Conservation (phyloP, 140 eudicot species). For the Ambrosia hybrid region DNA sequence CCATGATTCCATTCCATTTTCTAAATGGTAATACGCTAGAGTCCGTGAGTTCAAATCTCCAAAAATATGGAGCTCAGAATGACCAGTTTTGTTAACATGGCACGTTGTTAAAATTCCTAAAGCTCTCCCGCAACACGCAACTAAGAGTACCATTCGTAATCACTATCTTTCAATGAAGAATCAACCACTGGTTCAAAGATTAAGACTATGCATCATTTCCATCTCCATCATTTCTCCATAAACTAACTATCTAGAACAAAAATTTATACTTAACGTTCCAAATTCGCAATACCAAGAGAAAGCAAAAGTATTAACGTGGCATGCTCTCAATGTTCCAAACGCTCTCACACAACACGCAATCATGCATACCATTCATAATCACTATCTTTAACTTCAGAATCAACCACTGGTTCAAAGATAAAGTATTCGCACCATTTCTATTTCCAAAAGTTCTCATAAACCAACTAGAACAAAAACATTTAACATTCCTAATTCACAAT, state of each 20-base stretch:
- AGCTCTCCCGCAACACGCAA: background rate
- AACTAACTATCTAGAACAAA: background rate
- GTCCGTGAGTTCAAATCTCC: background rate
- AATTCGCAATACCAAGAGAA: background rate
- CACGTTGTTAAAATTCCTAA: background rate
- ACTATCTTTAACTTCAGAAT: constrained; percentile 2
- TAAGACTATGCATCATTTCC: background rate
- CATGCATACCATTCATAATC: background rate
- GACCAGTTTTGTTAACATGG: background rate
- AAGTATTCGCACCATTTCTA: background rate
- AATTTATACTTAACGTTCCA: no score
- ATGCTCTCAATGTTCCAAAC: background rate
- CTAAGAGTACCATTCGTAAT: background rate
- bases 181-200: background rate
- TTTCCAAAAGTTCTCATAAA: no score
- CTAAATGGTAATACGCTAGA: background rate
- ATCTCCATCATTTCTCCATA: background rate
- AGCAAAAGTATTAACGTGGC: background rate
- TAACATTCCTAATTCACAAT: background rate
- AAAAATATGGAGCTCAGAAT: background rate
- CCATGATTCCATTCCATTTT: background rate
- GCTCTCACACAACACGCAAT: background rate
- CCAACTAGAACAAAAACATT: no score
- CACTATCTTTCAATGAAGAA: background rate
- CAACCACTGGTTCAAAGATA: background rate